These are phyloP conservation scores for Phaffia australis DNA, from an alignment of 768 basidiomycete genomes.

Conservation along the genomic window DNA sequence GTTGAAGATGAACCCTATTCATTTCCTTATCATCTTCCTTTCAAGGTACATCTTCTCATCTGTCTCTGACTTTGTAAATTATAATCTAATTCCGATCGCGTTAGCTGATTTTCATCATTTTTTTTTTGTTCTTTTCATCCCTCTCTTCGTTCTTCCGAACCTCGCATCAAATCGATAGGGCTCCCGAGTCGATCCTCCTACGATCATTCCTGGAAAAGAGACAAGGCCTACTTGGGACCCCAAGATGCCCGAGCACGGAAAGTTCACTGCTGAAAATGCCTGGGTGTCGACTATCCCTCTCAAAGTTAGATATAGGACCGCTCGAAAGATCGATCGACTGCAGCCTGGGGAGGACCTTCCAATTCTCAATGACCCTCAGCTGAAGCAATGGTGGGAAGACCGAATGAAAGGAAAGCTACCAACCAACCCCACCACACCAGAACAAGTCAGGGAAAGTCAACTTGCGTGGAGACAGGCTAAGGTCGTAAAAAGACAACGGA, in stretches of 20 bases:
- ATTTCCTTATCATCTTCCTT: conserved; percentile 9
- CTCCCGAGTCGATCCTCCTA: conserved; percentile 3
- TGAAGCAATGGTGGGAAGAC: conserved; percentile 16
- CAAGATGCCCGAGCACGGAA: background rate
- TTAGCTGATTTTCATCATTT: background rate
- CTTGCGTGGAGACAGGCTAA: background rate
- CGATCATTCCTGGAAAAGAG: conserved; percentile 9
- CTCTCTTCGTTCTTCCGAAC: background rate
- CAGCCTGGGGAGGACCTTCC: conserved; percentile 16
- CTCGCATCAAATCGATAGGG: background rate
- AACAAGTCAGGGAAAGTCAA: conserved; percentile 16
- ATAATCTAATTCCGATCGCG: background rate
- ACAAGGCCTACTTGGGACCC: conserved; percentile 5
- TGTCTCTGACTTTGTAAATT: no score
- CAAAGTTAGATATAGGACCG: conserved; percentile 8
- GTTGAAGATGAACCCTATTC: conserved; percentile 1
- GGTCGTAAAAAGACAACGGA: background rate
- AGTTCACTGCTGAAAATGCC: conserved; percentile 22
- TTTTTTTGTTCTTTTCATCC: background rate
- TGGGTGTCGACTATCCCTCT: conserved; percentile 5
- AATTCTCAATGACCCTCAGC: background rate
- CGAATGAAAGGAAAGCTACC: background rate
- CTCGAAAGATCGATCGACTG: conserved; percentile 20
- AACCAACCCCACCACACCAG: conserved; percentile 11
- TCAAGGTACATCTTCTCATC: conserved; percentile 1